Conservation (phyloP, 75 land plant genomes). For the Cupressus sempervirens region DNA sequence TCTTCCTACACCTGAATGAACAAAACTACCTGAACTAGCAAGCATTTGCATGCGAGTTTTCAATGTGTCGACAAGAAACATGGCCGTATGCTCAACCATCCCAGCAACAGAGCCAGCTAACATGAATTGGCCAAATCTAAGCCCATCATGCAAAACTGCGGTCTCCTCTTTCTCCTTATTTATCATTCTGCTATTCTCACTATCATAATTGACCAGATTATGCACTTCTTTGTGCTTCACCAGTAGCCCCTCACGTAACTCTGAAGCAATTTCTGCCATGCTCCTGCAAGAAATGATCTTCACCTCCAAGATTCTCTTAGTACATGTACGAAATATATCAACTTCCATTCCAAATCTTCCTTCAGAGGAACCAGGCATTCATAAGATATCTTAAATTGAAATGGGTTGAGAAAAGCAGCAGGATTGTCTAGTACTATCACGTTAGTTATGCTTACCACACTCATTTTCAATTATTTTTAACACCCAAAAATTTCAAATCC, state of each 20-base stretch:
- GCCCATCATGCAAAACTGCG: conserved; percentile 23
- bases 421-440: conserved; percentile 51
- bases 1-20: conserved; percentile 12
- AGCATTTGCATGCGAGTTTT: conserved; percentile 49
- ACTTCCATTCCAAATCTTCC: no score
- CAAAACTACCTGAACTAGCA: conserved; percentile 28
- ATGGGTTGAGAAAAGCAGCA: conserved; percentile 41
- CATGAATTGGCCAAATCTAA: conserved; percentile 40
- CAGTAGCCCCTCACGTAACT: conserved; percentile 2
- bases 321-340: not conserved
- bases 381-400: conserved; percentile 91
- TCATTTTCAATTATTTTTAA: conserved; percentile 16
- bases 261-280: conserved; percentile 10
- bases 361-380: conserved; percentile 82
- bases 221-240: not conserved
- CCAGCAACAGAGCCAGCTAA: conserved; percentile 44
- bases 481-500: not conserved
- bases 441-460: conserved; percentile 47
- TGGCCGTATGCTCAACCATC: conserved; percentile 43
- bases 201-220: conserved; percentile 2
- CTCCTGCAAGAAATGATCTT: no score
- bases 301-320: not conserved
- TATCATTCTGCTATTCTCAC: not conserved
- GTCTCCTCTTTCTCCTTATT: conserved; percentile 2
- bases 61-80: conserved; percentile 47